A percentile compares a stretch with the other conserved stretches of the same genome.
These are phyloP conservation scores for Phytophthora brassicae DNA, from an alignment of 352 stramenopile species.

Conservation along the genomic window DNA sequence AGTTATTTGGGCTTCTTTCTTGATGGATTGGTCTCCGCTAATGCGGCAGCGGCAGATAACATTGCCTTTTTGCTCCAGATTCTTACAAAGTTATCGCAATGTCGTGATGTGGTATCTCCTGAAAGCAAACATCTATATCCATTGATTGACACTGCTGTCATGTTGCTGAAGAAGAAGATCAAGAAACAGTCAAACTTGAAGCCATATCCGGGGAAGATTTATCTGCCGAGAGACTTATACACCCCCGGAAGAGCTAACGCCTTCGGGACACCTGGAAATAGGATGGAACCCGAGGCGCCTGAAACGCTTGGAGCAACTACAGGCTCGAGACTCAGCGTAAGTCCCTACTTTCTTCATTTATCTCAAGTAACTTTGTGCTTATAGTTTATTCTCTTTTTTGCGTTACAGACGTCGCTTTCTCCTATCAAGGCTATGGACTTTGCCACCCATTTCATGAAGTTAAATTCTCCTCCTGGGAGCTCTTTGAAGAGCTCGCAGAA, in stretches of 20 bases:
- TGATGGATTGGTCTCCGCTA: slow-evolving; percentile 63
- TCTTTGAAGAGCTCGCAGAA: slow-evolving; percentile 39
- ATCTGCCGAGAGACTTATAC: slow-evolving; percentile 75
- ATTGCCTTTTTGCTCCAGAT: slow-evolving; percentile 88
- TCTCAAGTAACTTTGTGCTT: too few species aligned
- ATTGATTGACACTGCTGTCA: slow-evolving; percentile 56
- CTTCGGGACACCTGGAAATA: slow-evolving; percentile 15
- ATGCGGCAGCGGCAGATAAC: slow-evolving; percentile 64
- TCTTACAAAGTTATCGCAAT: slow-evolving; percentile 71
- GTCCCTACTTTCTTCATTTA: slow-evolving; percentile 14
- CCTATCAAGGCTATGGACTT: slow-evolving; percentile 70
- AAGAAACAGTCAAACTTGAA: slow-evolving; percentile 86
- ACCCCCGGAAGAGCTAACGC: slow-evolving; percentile 26
- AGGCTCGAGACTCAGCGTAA: slow-evolving; percentile 49
- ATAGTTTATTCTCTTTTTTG: slow-evolving; percentile 8
- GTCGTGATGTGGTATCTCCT: slow-evolving; percentile 55
- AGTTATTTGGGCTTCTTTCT: slow-evolving; percentile 72
- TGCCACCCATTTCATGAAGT: slow-evolving; percentile 55
- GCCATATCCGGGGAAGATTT: slow-evolving; percentile 82
- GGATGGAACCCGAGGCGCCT: slow-evolving; percentile 31
- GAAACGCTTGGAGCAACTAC: slow-evolving; percentile 18
- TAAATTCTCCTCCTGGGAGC: slow-evolving; percentile 53
- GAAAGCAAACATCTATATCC: slow-evolving; percentile 56
- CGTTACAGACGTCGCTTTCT: slow-evolving; percentile 58
- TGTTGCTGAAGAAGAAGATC: slow-evolving; percentile 79